phyloP scores from a whole-genome alignment of 2,329 filamentous ascomycete species.

The Pyricularia pennisetigena region DNA sequence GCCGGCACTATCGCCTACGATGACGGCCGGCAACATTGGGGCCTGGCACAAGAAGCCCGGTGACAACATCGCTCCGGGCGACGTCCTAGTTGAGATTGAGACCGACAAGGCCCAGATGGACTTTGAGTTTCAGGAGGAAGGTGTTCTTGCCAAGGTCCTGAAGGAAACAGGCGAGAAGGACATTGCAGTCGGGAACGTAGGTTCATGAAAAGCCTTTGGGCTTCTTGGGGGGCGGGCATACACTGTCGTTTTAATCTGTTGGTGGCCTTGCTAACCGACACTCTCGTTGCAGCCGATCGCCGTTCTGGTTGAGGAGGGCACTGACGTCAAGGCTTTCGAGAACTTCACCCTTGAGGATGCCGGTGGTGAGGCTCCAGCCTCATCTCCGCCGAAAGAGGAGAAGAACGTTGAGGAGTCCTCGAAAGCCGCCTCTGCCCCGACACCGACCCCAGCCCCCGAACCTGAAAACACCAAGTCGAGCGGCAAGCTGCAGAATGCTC shows the following conservation, averaged over 20 bases:
- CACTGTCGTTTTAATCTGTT: not conserved
- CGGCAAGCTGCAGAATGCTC: conserved; percentile 70
- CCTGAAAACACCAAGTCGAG: conserved; percentile 48
- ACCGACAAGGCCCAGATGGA: conserved; percentile 99
- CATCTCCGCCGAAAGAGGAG: conserved; percentile 50
- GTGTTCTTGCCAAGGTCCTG: conserved; percentile 86
- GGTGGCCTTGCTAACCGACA: conserved; percentile 5
- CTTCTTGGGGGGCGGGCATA: not conserved
- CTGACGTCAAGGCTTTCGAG: conserved; percentile 80
- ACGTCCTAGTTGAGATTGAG: conserved; percentile 96
- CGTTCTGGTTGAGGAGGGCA: conserved; percentile 84
- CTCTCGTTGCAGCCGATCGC: conserved; percentile 68
- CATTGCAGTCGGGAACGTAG: conserved; percentile 84
- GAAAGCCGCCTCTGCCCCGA: conserved; percentile 38
- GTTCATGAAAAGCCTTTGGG: conserved; percentile 24
- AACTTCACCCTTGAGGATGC: conserved; percentile 83
- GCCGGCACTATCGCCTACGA: conserved; percentile 95
- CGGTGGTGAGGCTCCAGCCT: conserved; percentile 62
- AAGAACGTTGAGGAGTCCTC: conserved; percentile 43
- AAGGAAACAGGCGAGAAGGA: conserved; percentile 93
- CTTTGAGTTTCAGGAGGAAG: conserved; percentile 99
- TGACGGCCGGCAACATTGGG: conserved; percentile 94
- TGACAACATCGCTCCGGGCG: conserved; percentile 77
- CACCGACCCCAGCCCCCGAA: conserved; percentile 45
- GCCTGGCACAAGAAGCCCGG: conserved; percentile 96